Evolutionary conservation across 257 asterid species (phyloP).

Genomic region (Lycium ferocissimum): DNA sequence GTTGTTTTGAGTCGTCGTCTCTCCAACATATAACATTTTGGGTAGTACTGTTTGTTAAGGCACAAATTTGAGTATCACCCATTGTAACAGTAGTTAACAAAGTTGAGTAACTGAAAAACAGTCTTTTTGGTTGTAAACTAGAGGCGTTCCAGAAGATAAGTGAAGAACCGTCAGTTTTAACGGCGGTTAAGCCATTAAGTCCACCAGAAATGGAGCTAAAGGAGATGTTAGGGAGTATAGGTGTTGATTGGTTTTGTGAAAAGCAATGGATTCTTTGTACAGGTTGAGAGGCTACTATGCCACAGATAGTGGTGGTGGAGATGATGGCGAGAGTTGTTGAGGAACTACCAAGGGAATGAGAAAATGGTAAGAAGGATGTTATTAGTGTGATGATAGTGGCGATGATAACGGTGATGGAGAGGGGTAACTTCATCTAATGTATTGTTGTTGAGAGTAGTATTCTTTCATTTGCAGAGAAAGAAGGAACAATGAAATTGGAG

Average conservation of each 20-base stretch:
- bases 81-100: neutral
- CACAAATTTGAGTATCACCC: conserved; percentile 30
- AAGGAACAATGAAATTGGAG: too few species aligned
- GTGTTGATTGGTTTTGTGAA: neutral
- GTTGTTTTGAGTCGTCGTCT: neutral
- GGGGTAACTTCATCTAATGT: neutral
- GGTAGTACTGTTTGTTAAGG: conserved; percentile 12
- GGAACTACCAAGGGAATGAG: conserved; percentile 23
- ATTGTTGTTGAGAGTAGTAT: neutral
- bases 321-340: conserved; percentile 24
- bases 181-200: neutral
- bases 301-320: conserved; percentile 26
- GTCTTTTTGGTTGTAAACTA: conserved; percentile 15
- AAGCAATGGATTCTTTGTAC: conserved; percentile 5
- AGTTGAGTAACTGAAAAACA: neutral
- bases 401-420: neutral
- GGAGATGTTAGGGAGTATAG: neutral
- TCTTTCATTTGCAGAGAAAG: neutral
- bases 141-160: conserved; percentile 26
- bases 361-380: neutral
- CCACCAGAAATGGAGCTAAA: conserved; percentile 30
- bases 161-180: neutral
- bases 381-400: neutral
- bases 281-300: conserved; percentile 29
- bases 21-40: conserved; percentile 28